Base-by-base conservation (phyloP, 768 basidiomycete genomes). In the Termitomyces sp. region DNA sequence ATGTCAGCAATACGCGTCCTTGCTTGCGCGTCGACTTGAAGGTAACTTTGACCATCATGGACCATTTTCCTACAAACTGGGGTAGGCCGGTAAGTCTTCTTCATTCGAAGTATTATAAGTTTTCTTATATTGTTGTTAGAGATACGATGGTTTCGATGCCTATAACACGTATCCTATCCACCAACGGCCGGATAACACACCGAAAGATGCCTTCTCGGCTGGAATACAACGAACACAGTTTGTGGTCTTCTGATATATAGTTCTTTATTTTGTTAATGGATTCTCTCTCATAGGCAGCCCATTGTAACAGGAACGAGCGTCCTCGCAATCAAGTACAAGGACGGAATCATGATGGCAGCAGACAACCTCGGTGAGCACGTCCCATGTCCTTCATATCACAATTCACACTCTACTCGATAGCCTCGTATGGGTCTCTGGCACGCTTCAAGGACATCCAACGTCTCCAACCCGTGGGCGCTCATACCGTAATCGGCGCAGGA, bases 291-390 rank as follows among this genome's bases (percentile, higher is more conserved):
- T 45, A 94, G 92, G 67, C 90, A 94, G 66, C 97, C 97, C 10
- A 87, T 98, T 59, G 93, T 98, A 9, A 98, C 96, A 0, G 97
- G 96, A 58, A 95, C 96, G n/a, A 92, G 89, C 57, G 94, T 99
- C 6, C 81, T 99, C 35, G 97, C 90, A 2, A 79, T 99, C 73
- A 91, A 92, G 73, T 98, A 82, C 81, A 94, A 95, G 72, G 94
- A 92, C 66, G 97, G 97, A 9, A 84, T 99, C 63, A 96, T 99
- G 92, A 86, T 99, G 80, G 94, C 97, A 32, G 94, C 97, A 38
- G 97, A 99, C 78, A 98, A 89, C 67, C 88, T 98, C 52, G 95
- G 95, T 95, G 61, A 56, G 82, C 70, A 22, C 42, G 49, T 36
- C 24, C 43, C 53, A 58, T 33, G 12, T 22, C 26, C 13, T 40